Conservation (phyloP, 2,329 filamentous ascomycete species). For the Sarocladiaceae sp. region DNA sequence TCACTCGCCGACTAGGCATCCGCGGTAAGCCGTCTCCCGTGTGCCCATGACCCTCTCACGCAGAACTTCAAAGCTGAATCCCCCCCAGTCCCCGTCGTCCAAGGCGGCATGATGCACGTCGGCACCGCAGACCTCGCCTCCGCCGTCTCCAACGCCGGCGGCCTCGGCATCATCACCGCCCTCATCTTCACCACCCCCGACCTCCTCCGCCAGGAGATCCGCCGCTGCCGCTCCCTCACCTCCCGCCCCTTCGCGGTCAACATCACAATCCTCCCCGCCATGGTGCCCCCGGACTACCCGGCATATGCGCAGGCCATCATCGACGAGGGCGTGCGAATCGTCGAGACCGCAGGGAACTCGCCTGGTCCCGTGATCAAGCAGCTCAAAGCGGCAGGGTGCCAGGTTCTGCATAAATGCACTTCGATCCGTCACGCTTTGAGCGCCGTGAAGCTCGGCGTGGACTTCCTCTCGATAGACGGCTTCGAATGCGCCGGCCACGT, state of each 20-base stretch:
- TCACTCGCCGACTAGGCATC: slow-evolving; percentile 53
- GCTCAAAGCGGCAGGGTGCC: slow-evolving; percentile 75
- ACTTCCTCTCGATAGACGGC: slow-evolving; percentile 94
- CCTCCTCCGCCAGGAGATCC: slow-evolving; percentile 90
- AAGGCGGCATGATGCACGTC: slow-evolving; percentile 84
- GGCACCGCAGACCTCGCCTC: slow-evolving; percentile 74
- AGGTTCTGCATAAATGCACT: slow-evolving; percentile 92
- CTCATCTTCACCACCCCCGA: slow-evolving; percentile 91
- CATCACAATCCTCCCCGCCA: slow-evolving; percentile 83
- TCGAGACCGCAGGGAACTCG: slow-evolving; percentile 85
- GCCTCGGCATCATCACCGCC: slow-evolving; percentile 74
- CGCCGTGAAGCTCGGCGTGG: slow-evolving; percentile 88
- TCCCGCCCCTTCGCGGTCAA: slow-evolving; percentile 84
- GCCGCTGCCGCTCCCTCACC: slow-evolving; percentile 74
- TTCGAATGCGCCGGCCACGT: slow-evolving; percentile 95
- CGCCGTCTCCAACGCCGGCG: slow-evolving; percentile 75
- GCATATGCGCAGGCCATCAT: slow-evolving; percentile 90
- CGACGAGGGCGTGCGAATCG: slow-evolving; percentile 84
- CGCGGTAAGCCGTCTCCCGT: slow-evolving; percentile 27
- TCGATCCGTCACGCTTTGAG: slow-evolving; percentile 89
- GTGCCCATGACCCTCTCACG: neutral
- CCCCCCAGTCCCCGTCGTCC: slow-evolving; percentile 65
- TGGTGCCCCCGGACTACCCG: slow-evolving; percentile 85
- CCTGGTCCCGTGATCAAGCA: slow-evolving; percentile 86
- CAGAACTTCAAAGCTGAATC: neutral